A percentile compares a stretch with the other conserved stretches of the same genome.
Evolutionary conservation across 148 eudicot species (phyloP).

Genomic region (Heliosperma pusillum): DNA sequence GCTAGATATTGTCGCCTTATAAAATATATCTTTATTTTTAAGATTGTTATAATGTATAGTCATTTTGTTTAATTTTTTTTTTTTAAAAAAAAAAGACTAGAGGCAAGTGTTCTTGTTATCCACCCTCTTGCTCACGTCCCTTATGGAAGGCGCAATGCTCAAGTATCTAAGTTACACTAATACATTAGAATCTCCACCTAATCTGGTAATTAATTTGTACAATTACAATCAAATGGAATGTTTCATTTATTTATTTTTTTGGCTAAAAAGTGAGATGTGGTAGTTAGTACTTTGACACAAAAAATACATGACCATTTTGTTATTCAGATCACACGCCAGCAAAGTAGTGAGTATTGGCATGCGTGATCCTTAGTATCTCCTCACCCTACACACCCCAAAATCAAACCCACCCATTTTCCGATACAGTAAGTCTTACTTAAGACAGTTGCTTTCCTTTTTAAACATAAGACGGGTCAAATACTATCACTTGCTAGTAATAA

Average conservation of each 20-base stretch:
- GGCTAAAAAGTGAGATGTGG: neutral
- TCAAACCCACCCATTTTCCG: neutral
- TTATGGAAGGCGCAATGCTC: neutral
- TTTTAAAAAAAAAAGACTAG: no score
- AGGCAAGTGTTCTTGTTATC: no score
- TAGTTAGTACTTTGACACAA: conserved; percentile 5
- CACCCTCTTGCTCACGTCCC: neutral
- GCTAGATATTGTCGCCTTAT: no score
- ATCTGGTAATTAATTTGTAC: neutral
- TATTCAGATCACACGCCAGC: conserved; percentile 7
- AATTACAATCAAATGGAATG: neutral
- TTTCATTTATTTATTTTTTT: neutral
- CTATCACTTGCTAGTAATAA: no score
- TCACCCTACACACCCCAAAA: neutral
- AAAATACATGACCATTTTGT: conserved; percentile 8
- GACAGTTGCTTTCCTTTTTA: no score
- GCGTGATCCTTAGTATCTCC: conserved; percentile 6
- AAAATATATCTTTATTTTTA: no score
- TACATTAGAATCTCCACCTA: neutral
- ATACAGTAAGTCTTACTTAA: no score
- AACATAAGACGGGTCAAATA: no score
- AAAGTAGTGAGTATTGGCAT: conserved; percentile 5
- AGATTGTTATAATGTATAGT: no score
- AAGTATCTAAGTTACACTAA: neutral
- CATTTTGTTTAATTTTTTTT: no score